A percentile compares a stretch with the other conserved stretches of the same genome.
Conservation (phyloP, 208 protist species). For the Leptomonas seymouri region DNA sequence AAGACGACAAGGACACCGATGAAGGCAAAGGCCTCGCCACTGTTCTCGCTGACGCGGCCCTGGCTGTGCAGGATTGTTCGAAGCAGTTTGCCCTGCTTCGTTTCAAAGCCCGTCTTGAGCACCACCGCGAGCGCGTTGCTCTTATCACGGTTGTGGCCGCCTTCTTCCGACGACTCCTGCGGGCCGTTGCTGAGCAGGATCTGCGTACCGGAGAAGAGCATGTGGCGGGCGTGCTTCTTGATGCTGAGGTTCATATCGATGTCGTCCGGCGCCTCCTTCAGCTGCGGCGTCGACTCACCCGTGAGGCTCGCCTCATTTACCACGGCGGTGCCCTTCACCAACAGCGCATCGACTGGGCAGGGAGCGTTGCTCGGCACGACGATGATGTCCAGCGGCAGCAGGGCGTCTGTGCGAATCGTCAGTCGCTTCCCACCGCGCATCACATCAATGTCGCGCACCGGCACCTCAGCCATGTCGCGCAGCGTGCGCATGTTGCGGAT, state of each 20-base stretch:
- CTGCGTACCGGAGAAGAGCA: constrained; percentile 96
- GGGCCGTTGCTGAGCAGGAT: constrained; percentile 90
- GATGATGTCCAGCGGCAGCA: constrained; percentile 97
- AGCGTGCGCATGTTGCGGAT: constrained; percentile 94
- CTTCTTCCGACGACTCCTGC: constrained; percentile 37
- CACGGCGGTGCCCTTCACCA: constrained; percentile 96
- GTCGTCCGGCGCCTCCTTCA: constrained; percentile 93
- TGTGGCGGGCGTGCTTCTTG: constrained; percentile 91
- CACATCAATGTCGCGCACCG: constrained; percentile 76
- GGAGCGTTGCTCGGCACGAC: constrained; percentile 79
- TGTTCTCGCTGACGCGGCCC: constrained; percentile 96
- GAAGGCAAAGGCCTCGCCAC: constrained; percentile 95
- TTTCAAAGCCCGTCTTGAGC: constrained; percentile 99
- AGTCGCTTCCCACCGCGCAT: constrained; percentile 66
- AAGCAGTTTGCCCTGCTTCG: constrained; percentile 97
- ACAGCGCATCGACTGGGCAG: constrained; percentile 95
- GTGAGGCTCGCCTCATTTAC: constrained; percentile 99
- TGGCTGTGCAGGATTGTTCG: constrained; percentile 94
- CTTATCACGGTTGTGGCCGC: constrained; percentile 18
- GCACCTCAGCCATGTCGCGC: constrained; percentile 92
- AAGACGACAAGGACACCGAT: constrained; percentile 98
- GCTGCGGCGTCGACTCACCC: constrained; percentile 98
- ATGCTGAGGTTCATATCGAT: constrained; percentile 65
- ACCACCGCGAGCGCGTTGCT: constrained; percentile 94
- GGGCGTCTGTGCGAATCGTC: constrained; percentile 58